Evolutionary conservation across 805 yeast species (phyloP), one percentile per base, ranked within the genome.

Genomic region (Torulaspora delbrueckii): DNA sequence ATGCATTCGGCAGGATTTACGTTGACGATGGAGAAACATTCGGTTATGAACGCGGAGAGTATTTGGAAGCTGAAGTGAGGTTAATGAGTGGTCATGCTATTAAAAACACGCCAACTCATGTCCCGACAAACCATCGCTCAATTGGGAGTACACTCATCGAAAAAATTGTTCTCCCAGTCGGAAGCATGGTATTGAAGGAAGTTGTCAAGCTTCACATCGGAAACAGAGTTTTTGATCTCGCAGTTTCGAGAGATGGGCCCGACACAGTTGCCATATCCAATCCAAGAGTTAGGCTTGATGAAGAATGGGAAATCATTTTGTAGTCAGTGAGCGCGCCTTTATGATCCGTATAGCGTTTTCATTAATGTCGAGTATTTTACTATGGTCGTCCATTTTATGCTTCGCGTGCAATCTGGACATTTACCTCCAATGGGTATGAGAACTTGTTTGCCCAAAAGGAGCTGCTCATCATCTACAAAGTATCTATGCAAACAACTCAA

Each of bases 1-100:
- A 56, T 5, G 88, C 90, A 0, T 63, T 64, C 0, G 85, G 86
- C 1, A 71, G 70, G 4, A 61, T 90, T 26, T 90, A 89, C 62
- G 65, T 84, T 30, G 98, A 90, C 62, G 98, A 90, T 64, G 96
- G 95, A 12, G 85, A 82, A 54, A 73, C 90, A 0, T 86, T 75
- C 54, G 76, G 71, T 36, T 79, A 79, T 59, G 50, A 62, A 44
- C 53, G 67, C 1, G 84, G 83, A 5, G 81, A 78, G 23, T 82
- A 51, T 56, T 43, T 79, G 2, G 62, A 68, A 36, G 58, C 78
- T 1, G 56, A 68, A 1, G 72, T 86, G 27, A 52, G 52, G 2
- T 69, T 72, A 13, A 30, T 37, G 4, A 55, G 63, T 9, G 65
- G 67, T 16, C 63, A 67, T n/a, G 43, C 46, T 6, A 47, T 80